Evolutionary conservation across 1,284 basidiomycete species (phyloP), one percentile per base, ranked within the genome.

Genomic region (Austroboletus olivaceoglutinosus): DNA sequence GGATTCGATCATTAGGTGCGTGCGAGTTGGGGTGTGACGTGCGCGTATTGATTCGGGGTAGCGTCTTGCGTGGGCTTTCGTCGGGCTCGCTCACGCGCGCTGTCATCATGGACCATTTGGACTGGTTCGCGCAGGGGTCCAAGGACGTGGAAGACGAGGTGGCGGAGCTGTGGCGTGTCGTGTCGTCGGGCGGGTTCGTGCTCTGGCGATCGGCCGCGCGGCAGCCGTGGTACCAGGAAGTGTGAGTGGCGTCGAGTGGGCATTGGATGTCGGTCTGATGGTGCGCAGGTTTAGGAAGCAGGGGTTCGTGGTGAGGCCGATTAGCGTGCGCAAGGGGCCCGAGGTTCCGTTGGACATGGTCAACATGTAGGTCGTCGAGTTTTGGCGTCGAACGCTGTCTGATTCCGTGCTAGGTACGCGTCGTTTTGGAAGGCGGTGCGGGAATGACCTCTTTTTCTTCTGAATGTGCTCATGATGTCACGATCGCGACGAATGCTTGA

Each of bases 51-150:
- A 19, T 36, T 12, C 39, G 11, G 27, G 19, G 5, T 50, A 85
- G 82, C 53, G 83, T 84, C 4, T 70, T 87, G 7, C 73, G 75
- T 18, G 82, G 81, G 22, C 71, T 89, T n/a, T 68, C 73, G 1
- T 66, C 73, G 41, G 72, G 70, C 42, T 79, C 76, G 16, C 70
- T 89, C 34, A 86, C 85, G 30, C 80, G 83, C 38, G 78, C 81
- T 11, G 79, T 92, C 50, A 76, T 89, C 48, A 92, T 93, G 90
- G 90, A 92, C 67, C 85, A 87, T 53, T 76, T 89, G 56, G 88
- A 89, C 61, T 89, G 84, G 87, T 89, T 89, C 65, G 69, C 77
- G 29, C 81, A 81, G 2, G 81, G 80, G 19, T 75, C 81, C 5
- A 64, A 70, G 50, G 84, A 83, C 48, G 78, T 81, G 16, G 80